Evolutionary conservation across 83 land plant genomes (phyloP).

Genomic region (Thuja plicata): DNA sequence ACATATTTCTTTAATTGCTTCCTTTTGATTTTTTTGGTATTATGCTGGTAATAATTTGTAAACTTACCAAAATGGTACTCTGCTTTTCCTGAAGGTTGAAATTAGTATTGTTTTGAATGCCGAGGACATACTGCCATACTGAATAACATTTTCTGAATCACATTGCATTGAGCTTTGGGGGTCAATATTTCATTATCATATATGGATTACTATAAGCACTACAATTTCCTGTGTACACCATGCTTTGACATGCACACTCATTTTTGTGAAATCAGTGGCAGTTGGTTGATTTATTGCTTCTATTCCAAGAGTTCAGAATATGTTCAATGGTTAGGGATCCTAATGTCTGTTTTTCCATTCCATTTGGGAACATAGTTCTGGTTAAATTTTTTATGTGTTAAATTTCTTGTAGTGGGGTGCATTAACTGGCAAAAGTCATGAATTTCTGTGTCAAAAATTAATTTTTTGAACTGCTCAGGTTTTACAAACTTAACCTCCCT

Average conservation of each 20-base stretch:
- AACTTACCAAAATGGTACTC: background rate
- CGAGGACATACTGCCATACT: background rate
- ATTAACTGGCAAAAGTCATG: background rate
- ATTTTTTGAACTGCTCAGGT: constrained; percentile 35
- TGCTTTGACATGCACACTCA: background rate
- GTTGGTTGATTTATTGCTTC: background rate
- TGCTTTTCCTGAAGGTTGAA: background rate
- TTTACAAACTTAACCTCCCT: constrained; percentile 72
- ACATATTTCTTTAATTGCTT: background rate
- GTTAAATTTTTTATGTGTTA: no score
- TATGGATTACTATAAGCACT: background rate
- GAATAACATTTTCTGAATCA: background rate
- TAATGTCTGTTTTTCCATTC: background rate
- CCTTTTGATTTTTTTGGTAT: background rate
- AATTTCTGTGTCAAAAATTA: constrained; percentile 2
- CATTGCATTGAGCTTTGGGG: background rate
- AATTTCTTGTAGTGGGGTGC: background rate
- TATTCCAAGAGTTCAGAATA: background rate
- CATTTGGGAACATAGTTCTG: background rate
- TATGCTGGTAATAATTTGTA: background rate
- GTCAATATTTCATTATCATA: background rate
- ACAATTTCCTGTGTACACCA: background rate
- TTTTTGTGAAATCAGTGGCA: background rate
- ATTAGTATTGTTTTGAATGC: background rate
- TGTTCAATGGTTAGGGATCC: background rate